phyloP scores from a whole-genome alignment of 768 basidiomycete species.

The Termitomyces sp. region DNA sequence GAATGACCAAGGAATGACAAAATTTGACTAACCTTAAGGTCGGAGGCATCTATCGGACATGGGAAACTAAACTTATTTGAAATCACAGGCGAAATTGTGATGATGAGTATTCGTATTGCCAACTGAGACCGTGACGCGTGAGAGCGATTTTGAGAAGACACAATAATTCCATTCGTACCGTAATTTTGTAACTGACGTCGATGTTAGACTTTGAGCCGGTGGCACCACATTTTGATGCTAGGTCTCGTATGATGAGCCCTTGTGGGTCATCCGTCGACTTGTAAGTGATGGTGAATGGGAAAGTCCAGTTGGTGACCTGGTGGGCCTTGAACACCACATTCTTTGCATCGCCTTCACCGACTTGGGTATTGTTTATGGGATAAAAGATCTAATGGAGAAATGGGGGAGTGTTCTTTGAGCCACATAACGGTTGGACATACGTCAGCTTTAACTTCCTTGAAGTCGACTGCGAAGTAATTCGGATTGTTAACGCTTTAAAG shows the following conservation, averaged over 20 bases:
- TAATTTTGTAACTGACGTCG: slow-evolving; percentile 64
- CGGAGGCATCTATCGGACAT: slow-evolving; percentile 54
- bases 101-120: slow-evolving; percentile 59
- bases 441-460: slow-evolving; percentile 63
- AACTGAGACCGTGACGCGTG: slow-evolving; percentile 39
- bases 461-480: slow-evolving; percentile 71
- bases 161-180: slow-evolving; percentile 36
- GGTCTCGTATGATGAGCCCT: slow-evolving; percentile 53
- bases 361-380: slow-evolving; percentile 66
- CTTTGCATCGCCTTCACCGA: slow-evolving; percentile 60
- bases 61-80: slow-evolving; percentile 57
- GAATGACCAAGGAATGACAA: too few relatives aligned
- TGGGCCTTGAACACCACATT: slow-evolving; percentile 50
- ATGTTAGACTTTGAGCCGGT: slow-evolving; percentile 46
- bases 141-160: background rate
- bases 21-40: slow-evolving; percentile 26
- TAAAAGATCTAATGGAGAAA: slow-evolving; percentile 56
- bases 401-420: background rate
- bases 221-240: slow-evolving; percentile 63
- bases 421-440: slow-evolving; percentile 30
- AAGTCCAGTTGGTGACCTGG: slow-evolving; percentile 62
- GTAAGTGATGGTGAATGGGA: slow-evolving; percentile 74
- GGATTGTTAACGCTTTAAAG: slow-evolving; percentile 69
- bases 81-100: slow-evolving; percentile 67
- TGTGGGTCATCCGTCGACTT: slow-evolving; percentile 51